These are phyloP conservation scores for Termitomyces bulborhizus DNA, from an alignment of 768 basidiomycete genomes.

Conservation along the genomic window DNA sequence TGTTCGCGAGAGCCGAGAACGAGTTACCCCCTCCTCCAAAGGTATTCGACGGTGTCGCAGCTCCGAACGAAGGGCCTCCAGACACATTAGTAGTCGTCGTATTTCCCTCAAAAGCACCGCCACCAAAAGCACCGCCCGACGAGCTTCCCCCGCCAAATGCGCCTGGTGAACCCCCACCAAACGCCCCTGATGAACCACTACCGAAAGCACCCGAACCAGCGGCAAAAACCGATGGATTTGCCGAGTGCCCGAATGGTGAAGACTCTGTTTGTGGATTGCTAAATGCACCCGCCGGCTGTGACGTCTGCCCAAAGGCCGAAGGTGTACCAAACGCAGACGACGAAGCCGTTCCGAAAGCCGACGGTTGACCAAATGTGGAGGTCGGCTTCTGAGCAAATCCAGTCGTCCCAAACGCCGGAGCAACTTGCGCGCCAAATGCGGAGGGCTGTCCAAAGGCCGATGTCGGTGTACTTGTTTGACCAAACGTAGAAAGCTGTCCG, in stretches of 20 bases:
- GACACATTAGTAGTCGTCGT: conserved; percentile 18
- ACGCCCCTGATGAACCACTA: conserved; percentile 8
- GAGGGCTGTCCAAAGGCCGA: conserved; percentile 27
- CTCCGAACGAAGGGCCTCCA: conserved; percentile 15
- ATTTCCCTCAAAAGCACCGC: conserved; percentile 7
- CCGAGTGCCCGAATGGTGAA: conserved; percentile 9
- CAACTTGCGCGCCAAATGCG: conserved; percentile 5
- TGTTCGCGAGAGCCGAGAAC: conserved; percentile 13
- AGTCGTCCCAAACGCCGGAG: conserved; percentile 20
- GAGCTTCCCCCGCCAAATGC: neutral
- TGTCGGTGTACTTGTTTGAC: conserved; percentile 5
- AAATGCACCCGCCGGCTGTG: conserved; percentile 18
- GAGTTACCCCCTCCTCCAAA: conserved; percentile 16
- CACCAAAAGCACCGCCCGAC: conserved; percentile 18
- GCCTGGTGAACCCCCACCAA: conserved; percentile 12
- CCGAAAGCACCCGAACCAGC: conserved; percentile 4
- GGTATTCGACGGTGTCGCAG: conserved; percentile 11
- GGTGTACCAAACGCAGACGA: conserved; percentile 2
- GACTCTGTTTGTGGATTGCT: conserved; percentile 1
- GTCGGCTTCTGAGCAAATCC: conserved; percentile 1
- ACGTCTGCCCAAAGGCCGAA: conserved; percentile 21
- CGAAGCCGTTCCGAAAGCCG: conserved; percentile 12
- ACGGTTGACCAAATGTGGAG: conserved; percentile 20
- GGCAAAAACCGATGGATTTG: conserved; percentile 7
- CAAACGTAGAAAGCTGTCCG: conserved; percentile 15